Evolutionary conservation across 164 flowering plant genomes (phyloP), one percentile per base, ranked within the genome.

Genomic region (Aristolochia californica): DNA sequence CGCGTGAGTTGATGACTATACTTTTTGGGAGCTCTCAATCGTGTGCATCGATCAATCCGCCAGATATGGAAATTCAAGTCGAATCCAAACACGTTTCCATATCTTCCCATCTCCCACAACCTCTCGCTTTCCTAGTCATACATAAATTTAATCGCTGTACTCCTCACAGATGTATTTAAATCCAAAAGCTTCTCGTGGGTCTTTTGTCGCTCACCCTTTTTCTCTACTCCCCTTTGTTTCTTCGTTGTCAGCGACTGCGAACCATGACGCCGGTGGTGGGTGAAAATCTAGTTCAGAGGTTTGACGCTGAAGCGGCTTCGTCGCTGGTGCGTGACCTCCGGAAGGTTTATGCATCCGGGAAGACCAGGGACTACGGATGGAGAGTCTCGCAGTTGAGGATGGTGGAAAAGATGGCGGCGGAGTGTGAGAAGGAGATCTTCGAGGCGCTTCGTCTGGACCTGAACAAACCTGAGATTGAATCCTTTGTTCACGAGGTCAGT

Each of bases 341-440:
- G 44, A 13, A 10, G 38, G 51, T 43, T 15, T 57, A 57, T 26
- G 43, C 25, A 9, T 21, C 54, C 23, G 67, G 67, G 43, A 63
- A 24, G 61, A 63, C 67, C 38, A 63, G 34, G 67, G 44, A 54
- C 50, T 63, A 57, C 51, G 61, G 57, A 25, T 63, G 67, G 67
- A 57, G 67, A 26, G 47, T 18, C 56, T 28, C 43, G 50, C 67
- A 63, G 57, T 8, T 63, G 56, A 57, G 51, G 43, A 24, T 25
- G 49, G 17, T 63, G 20, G 15, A 48, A 24, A 49, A 23, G 50
- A 11, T 63, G 38, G 15, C 57, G 14, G 48, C 14, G 9, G 61
- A 63, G 15, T 48, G 51, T 15, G 56, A 63, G 56, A 4, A 20
- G 23, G 48, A 48, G 15, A 63, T 63, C n/a, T 20, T 23, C 17